Evolutionary conservation across 2,329 filamentous ascomycete genomes (phyloP).

Genomic region (Dactylellina leptospora): DNA sequence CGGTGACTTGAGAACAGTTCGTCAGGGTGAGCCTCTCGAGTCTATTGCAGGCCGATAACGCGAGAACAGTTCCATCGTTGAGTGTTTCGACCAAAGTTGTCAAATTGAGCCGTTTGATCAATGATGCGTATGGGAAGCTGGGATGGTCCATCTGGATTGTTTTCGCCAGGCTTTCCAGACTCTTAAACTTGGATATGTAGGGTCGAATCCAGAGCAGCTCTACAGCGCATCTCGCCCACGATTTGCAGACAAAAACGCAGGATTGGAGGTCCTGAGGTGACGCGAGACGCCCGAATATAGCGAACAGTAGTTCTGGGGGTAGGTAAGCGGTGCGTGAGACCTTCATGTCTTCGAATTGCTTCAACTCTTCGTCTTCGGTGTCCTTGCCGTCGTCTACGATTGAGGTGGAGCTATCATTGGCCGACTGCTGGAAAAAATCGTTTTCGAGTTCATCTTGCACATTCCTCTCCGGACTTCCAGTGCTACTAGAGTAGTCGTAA

Average conservation of each 20-base stretch:
- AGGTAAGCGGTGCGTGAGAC: slow-evolving; percentile 72
- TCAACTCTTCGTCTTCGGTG: slow-evolving; percentile 54
- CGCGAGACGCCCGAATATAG: slow-evolving; percentile 85
- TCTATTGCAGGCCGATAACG: slow-evolving; percentile 83
- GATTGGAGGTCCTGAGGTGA: slow-evolving; percentile 79
- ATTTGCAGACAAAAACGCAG: slow-evolving; percentile 92
- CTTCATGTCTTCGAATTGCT: slow-evolving; percentile 56
- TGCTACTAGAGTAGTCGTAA: slow-evolving; percentile 55
- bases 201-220: slow-evolving; percentile 95
- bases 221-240: slow-evolving; percentile 91
- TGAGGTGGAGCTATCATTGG: slow-evolving; percentile 56
- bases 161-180: slow-evolving; percentile 80
- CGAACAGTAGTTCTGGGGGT: slow-evolving; percentile 93
- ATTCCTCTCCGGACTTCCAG: slow-evolving; percentile 55
- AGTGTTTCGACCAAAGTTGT: slow-evolving; percentile 78
- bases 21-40: slow-evolving; percentile 93
- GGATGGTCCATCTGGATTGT: slow-evolving; percentile 77
- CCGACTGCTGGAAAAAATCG: slow-evolving; percentile 55
- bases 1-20: slow-evolving; percentile 84
- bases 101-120: slow-evolving; percentile 91
- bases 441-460: slow-evolving; percentile 55
- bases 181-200: slow-evolving; percentile 84
- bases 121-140: slow-evolving; percentile 86
- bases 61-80: slow-evolving; percentile 87
- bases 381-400: slow-evolving; percentile 54